Percentiles rank a stretch among this genome's conserved stretches.
Evolutionary conservation across 306 rosid genomes (phyloP).

Genomic region (Cercis canadensis): DNA sequence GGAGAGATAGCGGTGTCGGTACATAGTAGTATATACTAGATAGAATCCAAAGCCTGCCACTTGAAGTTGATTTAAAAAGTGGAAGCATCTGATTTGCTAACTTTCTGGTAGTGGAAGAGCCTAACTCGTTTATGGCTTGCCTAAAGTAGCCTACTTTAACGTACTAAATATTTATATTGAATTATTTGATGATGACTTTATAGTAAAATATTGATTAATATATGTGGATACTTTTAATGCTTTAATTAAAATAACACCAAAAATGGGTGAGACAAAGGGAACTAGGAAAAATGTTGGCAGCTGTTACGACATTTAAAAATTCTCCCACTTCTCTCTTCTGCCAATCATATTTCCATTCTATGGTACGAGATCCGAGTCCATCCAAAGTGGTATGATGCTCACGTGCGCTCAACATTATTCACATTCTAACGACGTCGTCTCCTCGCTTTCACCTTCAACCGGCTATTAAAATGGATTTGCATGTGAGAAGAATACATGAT

Average conservation of each 20-base stretch:
- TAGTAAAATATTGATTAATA: background rate
- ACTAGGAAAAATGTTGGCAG: no score
- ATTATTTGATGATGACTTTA: background rate
- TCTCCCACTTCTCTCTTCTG: no score
- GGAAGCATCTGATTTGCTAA: slow-evolving; percentile 26
- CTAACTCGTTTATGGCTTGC: background rate
- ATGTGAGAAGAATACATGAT: slow-evolving; percentile 9
- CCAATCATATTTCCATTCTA: no score
- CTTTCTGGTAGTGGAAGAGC: slow-evolving; percentile 23
- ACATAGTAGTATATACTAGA: no score
- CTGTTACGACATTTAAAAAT: no score
- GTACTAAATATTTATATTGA: background rate
- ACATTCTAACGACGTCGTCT: slow-evolving; percentile 7
- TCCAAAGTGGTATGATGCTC: no score
- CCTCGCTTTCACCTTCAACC: slow-evolving; percentile 3
- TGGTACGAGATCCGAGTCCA: no score
- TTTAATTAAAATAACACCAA: background rate
- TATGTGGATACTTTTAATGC: background rate
- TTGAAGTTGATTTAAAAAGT: background rate
- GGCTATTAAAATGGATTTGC: slow-evolving; percentile 8
- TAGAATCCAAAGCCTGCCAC: slow-evolving; percentile 40
- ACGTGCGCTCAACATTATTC: background rate
- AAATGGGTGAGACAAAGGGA: no score
- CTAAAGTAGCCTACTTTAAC: background rate
- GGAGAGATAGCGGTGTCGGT: no score